Percentiles rank a stretch among this genome's conserved stretches.
These are phyloP conservation scores for Onygenales sp. DNA, from an alignment of 2,329 filamentous ascomycete genomes.

Conservation along the genomic window DNA sequence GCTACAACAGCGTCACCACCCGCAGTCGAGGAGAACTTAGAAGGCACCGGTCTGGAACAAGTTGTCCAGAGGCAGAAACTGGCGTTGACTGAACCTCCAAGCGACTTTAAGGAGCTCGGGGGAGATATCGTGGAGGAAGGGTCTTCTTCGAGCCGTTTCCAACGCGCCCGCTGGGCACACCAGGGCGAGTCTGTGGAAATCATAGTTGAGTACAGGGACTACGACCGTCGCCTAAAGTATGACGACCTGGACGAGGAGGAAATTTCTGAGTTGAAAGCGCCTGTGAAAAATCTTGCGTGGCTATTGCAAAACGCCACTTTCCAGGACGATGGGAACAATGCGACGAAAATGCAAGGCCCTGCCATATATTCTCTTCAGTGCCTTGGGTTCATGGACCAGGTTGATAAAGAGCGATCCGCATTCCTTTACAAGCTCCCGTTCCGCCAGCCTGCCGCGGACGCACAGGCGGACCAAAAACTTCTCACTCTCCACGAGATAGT, in stretches of 20 bases:
- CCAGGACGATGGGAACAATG: slow-evolving; percentile 2
- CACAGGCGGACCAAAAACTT: background rate
- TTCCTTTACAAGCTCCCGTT: slow-evolving; percentile 19
- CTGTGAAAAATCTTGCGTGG: slow-evolving; percentile 20
- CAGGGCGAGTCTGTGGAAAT: slow-evolving; percentile 9
- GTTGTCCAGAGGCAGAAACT: slow-evolving; percentile 18
- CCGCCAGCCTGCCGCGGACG: background rate
- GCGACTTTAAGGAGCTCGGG: slow-evolving; percentile 13
- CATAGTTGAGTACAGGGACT: slow-evolving; percentile 19
- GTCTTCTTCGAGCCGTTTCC: slow-evolving; percentile 12
- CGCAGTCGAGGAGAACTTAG: slow-evolving; percentile 9
- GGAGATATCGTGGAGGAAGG: slow-evolving; percentile 16
- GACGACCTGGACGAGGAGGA: slow-evolving; percentile 19
- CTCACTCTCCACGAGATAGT: slow-evolving; percentile 15
- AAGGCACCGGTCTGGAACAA: slow-evolving; percentile 17
- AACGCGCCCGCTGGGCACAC: slow-evolving; percentile 14
- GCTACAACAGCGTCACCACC: background rate
- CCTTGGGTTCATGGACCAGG: slow-evolving; percentile 19
- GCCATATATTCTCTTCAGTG: slow-evolving; percentile 21
- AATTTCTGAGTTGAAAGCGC: slow-evolving; percentile 16
- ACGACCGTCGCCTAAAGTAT: slow-evolving; percentile 14
- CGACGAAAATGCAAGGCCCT: slow-evolving; percentile 12
- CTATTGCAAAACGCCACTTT: slow-evolving; percentile 20
- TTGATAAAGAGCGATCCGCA: slow-evolving; percentile 14
- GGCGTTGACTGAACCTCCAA: slow-evolving; percentile 12